Evolutionary conservation across 768 basidiomycete species (phyloP).

Genomic region (Hortiboletus campestris): DNA sequence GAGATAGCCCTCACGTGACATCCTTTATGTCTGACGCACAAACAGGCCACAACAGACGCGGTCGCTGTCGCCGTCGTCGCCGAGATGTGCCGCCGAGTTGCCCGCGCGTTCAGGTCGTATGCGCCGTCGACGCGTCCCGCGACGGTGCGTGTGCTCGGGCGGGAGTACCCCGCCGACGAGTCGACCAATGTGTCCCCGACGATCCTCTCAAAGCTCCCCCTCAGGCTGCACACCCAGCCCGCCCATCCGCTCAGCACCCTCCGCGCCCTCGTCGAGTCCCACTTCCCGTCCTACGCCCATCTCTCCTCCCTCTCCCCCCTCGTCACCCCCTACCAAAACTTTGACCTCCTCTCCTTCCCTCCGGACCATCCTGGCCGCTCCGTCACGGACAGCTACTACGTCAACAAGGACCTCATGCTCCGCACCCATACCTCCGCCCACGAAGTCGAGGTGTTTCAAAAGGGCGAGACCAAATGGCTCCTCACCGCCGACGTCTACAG

Average conservation of each 20-base stretch:
- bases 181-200: slow-evolving; percentile 84
- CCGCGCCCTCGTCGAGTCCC: slow-evolving; percentile 76
- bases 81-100: no score
- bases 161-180: slow-evolving; percentile 70
- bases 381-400: slow-evolving; percentile 91
- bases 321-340: slow-evolving; percentile 89
- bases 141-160: slow-evolving; percentile 54
- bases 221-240: slow-evolving; percentile 71
- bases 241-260: slow-evolving; percentile 87
- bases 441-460: slow-evolving; percentile 86
- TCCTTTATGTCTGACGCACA: no score
- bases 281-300: slow-evolving; percentile 73
- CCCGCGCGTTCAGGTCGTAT: not conserved
- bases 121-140: slow-evolving; percentile 4
- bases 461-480: slow-evolving; percentile 80
- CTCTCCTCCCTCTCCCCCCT: slow-evolving; percentile 81
- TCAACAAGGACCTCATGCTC: slow-evolving; percentile 87
- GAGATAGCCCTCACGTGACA: slow-evolving; percentile 7
- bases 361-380: slow-evolving; percentile 90
- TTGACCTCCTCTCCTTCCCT: slow-evolving; percentile 95
- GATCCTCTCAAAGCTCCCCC: slow-evolving; percentile 77
- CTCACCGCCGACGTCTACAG: slow-evolving; percentile 96
- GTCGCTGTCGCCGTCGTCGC: no score
- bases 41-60: no score
- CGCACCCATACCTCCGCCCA: slow-evolving; percentile 99